phyloP scores from a whole-genome alignment of 2,329 filamentous ascomycete genomes.

The Stemphylium beticola region DNA sequence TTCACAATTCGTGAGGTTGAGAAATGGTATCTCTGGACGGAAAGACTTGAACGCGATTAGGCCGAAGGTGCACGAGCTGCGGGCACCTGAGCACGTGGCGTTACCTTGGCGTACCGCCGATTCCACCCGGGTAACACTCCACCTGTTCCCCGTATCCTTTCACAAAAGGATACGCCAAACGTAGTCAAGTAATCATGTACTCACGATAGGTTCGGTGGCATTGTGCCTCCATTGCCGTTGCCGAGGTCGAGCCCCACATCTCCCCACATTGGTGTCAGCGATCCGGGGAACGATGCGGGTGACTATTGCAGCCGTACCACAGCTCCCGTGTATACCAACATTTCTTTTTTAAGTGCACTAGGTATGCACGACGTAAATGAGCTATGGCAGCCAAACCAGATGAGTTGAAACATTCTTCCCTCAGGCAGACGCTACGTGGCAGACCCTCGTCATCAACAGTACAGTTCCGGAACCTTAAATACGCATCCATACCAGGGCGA shows the following conservation, averaged over 20 bases:
- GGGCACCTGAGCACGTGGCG: neutral
- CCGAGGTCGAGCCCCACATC: constrained; percentile 18
- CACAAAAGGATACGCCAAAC: neutral
- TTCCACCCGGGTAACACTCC: too few species aligned
- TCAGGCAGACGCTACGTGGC: constrained; percentile 27
- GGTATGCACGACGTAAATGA: neutral
- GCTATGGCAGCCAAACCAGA: constrained; percentile 1
- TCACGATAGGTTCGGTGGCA: neutral
- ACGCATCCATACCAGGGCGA: constrained; percentile 41
- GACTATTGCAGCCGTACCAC: neutral
- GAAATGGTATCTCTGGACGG: too few species aligned
- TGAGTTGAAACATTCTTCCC: constrained; percentile 19
- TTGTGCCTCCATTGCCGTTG: neutral
- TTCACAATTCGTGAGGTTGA: too few species aligned
- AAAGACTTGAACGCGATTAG: neutral
- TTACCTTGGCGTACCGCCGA: neutral
- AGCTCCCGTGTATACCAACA: neutral
- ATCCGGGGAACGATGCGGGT: neutral
- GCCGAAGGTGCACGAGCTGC: neutral
- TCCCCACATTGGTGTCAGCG: constrained; percentile 3
- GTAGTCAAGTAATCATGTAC: neutral
- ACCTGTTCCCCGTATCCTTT: neutral
- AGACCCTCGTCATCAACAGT: constrained; percentile 22
- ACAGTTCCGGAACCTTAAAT: constrained; percentile 48
- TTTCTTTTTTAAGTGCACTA: neutral